Percentiles rank a stretch among this genome's conserved stretches.
Evolutionary conservation across 1,139 yeast genomes (phyloP).

Genomic region (Candida buenavistaensis): DNA sequence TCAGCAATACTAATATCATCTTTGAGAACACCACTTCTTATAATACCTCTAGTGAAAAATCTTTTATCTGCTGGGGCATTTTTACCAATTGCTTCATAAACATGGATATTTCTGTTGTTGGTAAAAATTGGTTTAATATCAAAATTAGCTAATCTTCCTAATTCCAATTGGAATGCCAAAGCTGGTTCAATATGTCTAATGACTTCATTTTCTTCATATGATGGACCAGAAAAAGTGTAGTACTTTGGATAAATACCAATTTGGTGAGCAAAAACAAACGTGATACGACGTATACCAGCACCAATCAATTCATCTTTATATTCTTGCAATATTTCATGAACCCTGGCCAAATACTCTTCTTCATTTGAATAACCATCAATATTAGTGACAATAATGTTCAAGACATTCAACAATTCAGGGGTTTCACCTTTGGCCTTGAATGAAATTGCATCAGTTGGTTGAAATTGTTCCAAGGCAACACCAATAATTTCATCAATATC

Average conservation of each 20-base stretch:
- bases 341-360: slow-evolving; percentile 61
- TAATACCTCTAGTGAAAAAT: slow-evolving; percentile 94
- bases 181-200: slow-evolving; percentile 99
- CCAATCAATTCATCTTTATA: slow-evolving; percentile 66
- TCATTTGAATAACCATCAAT: slow-evolving; percentile 76
- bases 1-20: slow-evolving; percentile 92
- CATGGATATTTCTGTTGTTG: slow-evolving; percentile 96
- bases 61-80: slow-evolving; percentile 92
- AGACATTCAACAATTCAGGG: slow-evolving; percentile 65
- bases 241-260: slow-evolving; percentile 92
- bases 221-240: slow-evolving; percentile 92
- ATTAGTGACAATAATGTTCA: slow-evolving; percentile 73
- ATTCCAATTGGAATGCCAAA: slow-evolving; percentile 93
- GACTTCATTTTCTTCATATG: slow-evolving; percentile 78
- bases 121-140: slow-evolving; percentile 93
- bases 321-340: slow-evolving; percentile 67
- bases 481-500: slow-evolving; percentile 82
- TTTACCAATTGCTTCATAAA: slow-evolving; percentile 94
- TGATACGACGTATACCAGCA: slow-evolving; percentile 84
- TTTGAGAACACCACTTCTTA: slow-evolving; percentile 91
- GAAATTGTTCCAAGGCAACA: slow-evolving; percentile 74
- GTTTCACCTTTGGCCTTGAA: slow-evolving; percentile 40
- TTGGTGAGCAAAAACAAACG: slow-evolving; percentile 82
- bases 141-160: slow-evolving; percentile 91
- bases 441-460: slow-evolving; percentile 43